phyloP scores from a whole-genome alignment of 2,329 filamentous ascomycete species.

The Fusarium incarnatum region DNA sequence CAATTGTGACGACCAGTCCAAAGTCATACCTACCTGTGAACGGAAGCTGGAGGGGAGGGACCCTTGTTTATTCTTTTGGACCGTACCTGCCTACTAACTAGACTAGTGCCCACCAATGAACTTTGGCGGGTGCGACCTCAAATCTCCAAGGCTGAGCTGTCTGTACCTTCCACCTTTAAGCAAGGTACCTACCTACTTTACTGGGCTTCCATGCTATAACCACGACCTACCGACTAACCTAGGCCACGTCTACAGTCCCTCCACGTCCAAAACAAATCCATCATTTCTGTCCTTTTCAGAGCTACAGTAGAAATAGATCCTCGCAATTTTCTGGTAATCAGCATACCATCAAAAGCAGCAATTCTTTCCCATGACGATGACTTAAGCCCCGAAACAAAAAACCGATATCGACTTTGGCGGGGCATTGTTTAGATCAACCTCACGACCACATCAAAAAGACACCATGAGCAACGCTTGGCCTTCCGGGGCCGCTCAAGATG shows the following conservation, averaged over 20 bases:
- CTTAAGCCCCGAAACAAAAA: conserved; percentile 28
- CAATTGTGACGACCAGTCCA: conserved; percentile 10
- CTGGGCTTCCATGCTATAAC: neutral
- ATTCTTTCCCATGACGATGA: conserved; percentile 24
- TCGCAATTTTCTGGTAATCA: neutral
- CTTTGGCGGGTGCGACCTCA: conserved; percentile 25
- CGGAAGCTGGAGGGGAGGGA: neutral
- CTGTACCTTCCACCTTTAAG: conserved; percentile 1
- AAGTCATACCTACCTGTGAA: conserved; percentile 2
- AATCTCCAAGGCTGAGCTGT: conserved; percentile 32
- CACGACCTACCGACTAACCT: neutral
- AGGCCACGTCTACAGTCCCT: conserved; percentile 31
- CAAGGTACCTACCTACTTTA: neutral
- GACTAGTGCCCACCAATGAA: conserved; percentile 39
- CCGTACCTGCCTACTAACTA: conserved; percentile 3
- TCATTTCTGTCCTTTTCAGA: conserved; percentile 11
- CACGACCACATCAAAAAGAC: conserved; percentile 27
- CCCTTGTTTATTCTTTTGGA: conserved; percentile 8
- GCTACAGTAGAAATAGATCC: neutral
- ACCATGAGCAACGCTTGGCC: conserved; percentile 61
- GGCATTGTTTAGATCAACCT: conserved; percentile 42
- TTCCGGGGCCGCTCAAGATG: conserved; percentile 53
- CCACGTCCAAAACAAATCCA: conserved; percentile 15
- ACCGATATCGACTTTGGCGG: conserved; percentile 39
- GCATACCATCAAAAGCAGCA: conserved; percentile 9